phyloP scores from a whole-genome alignment of 768 basidiomycete species.

The Lentinus brumalis region DNA sequence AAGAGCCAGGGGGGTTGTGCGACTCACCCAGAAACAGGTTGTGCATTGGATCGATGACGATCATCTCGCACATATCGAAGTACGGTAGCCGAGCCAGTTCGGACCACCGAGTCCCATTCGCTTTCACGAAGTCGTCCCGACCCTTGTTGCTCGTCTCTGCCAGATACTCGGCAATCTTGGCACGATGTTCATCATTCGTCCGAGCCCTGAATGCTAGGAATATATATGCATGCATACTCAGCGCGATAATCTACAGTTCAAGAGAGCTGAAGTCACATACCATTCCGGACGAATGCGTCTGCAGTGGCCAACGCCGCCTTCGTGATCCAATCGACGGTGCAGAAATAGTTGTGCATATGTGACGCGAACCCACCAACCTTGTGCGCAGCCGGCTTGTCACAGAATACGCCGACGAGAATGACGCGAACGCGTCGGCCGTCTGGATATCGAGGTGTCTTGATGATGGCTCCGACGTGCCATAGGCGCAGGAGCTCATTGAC shows the following conservation, averaged over 20 bases:
- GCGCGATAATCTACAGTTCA: not conserved
- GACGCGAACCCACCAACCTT: slow-evolving; percentile 36
- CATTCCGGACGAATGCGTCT: slow-evolving; percentile 24
- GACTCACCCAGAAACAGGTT: slow-evolving; percentile 17
- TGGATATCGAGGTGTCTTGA: slow-evolving; percentile 2
- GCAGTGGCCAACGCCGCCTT: slow-evolving; percentile 26
- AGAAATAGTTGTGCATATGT: slow-evolving; percentile 36
- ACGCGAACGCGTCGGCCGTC: slow-evolving; percentile 34
- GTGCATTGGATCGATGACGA: slow-evolving; percentile 20
- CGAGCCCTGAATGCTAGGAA: slow-evolving; percentile 16
- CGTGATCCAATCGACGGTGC: slow-evolving; percentile 38
- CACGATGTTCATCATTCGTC: slow-evolving; percentile 21
- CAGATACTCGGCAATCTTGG: slow-evolving; percentile 12
- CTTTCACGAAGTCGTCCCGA: slow-evolving; percentile 4
- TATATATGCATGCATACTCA: not conserved
- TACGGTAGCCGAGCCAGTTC: slow-evolving; percentile 14
- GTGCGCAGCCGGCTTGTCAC: slow-evolving; percentile 42
- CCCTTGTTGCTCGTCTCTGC: not conserved
- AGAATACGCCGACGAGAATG: slow-evolving; percentile 36
- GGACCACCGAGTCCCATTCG: slow-evolving; percentile 12
- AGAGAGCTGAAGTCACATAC: slow-evolving; percentile 5
- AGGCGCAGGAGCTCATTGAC: slow-evolving; percentile 9
- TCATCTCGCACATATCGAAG: slow-evolving; percentile 12
- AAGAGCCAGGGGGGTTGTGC: too few relatives aligned
- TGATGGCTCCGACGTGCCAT: slow-evolving; percentile 1